Base-by-base conservation (phyloP, 805 yeast genomes). In the Isabelozyma heimii region DNA sequence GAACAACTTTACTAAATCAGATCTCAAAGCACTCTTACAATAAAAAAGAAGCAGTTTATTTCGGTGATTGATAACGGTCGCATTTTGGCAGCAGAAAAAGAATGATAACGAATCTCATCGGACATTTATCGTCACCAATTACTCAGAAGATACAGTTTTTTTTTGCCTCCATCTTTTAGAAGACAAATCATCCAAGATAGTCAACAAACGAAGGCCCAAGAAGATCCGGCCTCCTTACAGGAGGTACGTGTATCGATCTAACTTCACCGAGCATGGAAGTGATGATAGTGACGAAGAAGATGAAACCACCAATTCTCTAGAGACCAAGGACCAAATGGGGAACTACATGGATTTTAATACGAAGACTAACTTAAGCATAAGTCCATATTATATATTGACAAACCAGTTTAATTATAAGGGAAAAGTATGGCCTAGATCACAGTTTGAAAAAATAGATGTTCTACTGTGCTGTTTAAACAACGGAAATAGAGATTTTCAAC, bases 141-240 rank as follows among this genome's bases (percentile, higher is more conserved):
- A 26, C 6, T 10, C 9, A 17, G 30, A 26, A 41, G 26, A 41
- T 24, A 41, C 17, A 17, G 30, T 20, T 20, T n/a, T 26, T 17
- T 41, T 41, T 26, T 5, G 35, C 35, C 35, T 26, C 15, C 44
- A 20, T 24, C 35, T 28, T 20, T 28, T 37, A 24, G n/a, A 42
- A 14, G n/a, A 14, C 12, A 12, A 28, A 28, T 30, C 39, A 42
- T 42, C 48, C 70, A 65, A 57, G 46, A 91, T 91, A 85, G 97
- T 91, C 33, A 91, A 91, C 69, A 91, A 90, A 67, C 71, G 91
- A 60, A 79, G 97, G 64, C 91, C 97, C 9, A 87, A 86, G 75
- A 87, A 91, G 75, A 74, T 79, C 43, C 83, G 85, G 53, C 90
- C 91, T 48, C 91, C 91, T 5, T 91, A 88, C 69, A 78, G 83